phyloP scores from a whole-genome alignment of 345 rosid species.

The Lepidium africanum region DNA sequence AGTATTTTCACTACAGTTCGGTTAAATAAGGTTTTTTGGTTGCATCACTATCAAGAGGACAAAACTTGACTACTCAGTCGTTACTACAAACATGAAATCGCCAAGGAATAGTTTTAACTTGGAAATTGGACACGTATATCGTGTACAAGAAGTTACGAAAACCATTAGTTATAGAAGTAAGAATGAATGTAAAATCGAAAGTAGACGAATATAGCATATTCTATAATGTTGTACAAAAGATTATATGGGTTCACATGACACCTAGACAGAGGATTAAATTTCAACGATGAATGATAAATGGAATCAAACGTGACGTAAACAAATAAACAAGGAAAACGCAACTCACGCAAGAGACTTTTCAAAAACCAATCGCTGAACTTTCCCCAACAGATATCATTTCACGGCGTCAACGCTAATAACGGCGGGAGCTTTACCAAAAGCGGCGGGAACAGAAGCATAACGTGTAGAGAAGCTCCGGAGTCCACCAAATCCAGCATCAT shows the following conservation, averaged over 20 bases:
- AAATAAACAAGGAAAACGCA: slow-evolving; percentile 6
- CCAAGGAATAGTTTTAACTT: neutral
- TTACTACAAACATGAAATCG: neutral
- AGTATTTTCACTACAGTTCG: neutral
- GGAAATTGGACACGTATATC: too few species aligned
- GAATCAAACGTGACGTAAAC: slow-evolving; percentile 1
- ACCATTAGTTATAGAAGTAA: too few species aligned
- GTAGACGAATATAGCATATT: too few species aligned
- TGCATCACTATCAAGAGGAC: neutral
- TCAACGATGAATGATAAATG: neutral
- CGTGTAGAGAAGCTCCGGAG: slow-evolving; percentile 48
- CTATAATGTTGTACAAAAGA: too few species aligned
- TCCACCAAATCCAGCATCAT: slow-evolving; percentile 18
- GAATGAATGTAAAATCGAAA: too few species aligned
- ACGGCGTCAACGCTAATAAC: neutral
- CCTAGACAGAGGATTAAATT: neutral
- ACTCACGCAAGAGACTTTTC: slow-evolving; percentile 4
- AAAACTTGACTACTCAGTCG: neutral
- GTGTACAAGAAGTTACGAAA: too few species aligned
- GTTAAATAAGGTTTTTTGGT: neutral
- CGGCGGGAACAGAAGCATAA: slow-evolving; percentile 37
- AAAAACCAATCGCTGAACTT: neutral
- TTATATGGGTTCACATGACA: neutral
- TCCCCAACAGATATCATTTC: neutral
- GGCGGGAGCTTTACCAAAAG: slow-evolving; percentile 5